Conservation (phyloP, 1,139 yeast species). For the Debaryomyces sp. region DNA sequence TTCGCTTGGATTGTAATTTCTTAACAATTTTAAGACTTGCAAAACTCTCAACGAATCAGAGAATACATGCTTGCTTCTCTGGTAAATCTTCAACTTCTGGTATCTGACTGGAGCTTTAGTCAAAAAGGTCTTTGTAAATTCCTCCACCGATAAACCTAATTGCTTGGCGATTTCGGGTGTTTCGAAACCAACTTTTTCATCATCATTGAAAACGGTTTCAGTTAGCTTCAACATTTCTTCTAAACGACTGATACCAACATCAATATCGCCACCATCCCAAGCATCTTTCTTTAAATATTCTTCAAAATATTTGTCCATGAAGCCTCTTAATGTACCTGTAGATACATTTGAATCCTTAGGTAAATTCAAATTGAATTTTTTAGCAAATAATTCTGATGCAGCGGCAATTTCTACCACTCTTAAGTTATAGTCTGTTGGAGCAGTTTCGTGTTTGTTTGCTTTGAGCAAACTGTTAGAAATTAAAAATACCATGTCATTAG, state of each 20-base stretch:
- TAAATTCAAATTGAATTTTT: conserved; percentile 44
- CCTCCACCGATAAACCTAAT: conserved; percentile 45
- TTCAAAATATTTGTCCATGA: conserved; percentile 55
- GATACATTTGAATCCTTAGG: conserved; percentile 57
- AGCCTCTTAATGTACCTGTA: conserved; percentile 69
- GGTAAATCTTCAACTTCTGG: conserved; percentile 55
- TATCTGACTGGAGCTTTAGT: conserved; percentile 60
- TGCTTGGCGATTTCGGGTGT: conserved; percentile 51
- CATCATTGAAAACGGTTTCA: conserved; percentile 34
- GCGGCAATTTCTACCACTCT: conserved; percentile 71
- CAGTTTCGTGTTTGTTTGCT: conserved; percentile 70
- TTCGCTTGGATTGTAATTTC: conserved; percentile 13
- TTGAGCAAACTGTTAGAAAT: conserved; percentile 66
- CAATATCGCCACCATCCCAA: conserved; percentile 53
- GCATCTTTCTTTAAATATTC: conserved; percentile 30
- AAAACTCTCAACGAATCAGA: conserved; percentile 65
- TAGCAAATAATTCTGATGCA: conserved; percentile 62
- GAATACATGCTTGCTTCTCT: conserved; percentile 65
- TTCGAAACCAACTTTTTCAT: conserved; percentile 50
- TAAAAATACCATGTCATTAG: conserved; percentile 54
- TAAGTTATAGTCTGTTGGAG: conserved; percentile 68
- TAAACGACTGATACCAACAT: conserved; percentile 46
- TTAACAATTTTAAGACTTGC: conserved; percentile 47
- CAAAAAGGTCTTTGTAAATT: conserved; percentile 49
- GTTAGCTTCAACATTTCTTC: conserved; percentile 43